These are phyloP conservation scores for Macrolepiota albuminosa DNA, from an alignment of 768 basidiomycete species.

Conservation along the genomic window DNA sequence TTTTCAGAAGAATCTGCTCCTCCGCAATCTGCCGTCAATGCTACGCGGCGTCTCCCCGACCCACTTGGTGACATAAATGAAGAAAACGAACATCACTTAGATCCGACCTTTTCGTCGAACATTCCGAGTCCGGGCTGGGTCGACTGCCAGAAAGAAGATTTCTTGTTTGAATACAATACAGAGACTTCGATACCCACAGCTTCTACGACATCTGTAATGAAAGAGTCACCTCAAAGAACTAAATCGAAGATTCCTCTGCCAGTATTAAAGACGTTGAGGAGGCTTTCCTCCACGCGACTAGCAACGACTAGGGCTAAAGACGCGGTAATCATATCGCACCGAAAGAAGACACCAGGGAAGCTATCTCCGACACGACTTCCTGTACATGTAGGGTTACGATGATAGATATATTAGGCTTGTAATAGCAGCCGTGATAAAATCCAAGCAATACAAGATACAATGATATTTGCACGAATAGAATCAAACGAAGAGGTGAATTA, in stretches of 20 bases:
- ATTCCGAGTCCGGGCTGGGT: constrained; percentile 6
- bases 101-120: constrained; percentile 6
- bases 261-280: constrained; percentile 17
- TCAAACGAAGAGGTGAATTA: background rate
- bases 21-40: background rate
- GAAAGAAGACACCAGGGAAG: background rate
- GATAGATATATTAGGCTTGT: background rate
- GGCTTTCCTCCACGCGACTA: constrained; percentile 14
- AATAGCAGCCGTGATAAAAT: constrained; percentile 3
- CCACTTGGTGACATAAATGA: constrained; percentile 7
- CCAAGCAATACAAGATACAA: constrained; percentile 10
- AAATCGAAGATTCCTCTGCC: constrained; percentile 22
- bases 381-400: constrained; percentile 7
- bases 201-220: background rate
- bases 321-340: background rate
- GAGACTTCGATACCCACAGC: constrained; percentile 3
- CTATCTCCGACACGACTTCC: constrained; percentile 8
- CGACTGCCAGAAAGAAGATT: constrained; percentile 6
- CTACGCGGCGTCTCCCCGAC: background rate
- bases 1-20: background rate
- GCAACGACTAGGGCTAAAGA: background rate
- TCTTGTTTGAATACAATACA: constrained; percentile 2
- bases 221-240: background rate
- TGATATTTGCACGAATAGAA: background rate
- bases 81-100: constrained; percentile 2